Conservation (phyloP, 108 stramenopile species). For the Cyclotella baltica region DNA sequence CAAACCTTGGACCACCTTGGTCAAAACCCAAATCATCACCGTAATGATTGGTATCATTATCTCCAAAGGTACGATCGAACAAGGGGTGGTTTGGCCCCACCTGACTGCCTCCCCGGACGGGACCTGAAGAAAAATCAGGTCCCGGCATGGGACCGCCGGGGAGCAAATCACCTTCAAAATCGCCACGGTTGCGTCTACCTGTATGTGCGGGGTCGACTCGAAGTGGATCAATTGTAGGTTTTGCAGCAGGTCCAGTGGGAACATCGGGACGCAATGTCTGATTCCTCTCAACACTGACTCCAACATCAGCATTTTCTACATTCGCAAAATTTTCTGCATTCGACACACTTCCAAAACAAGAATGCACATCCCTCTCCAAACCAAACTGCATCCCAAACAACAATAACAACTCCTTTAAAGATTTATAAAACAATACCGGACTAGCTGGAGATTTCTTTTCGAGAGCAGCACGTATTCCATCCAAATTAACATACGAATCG, state of each 20-base stretch:
- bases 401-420: constrained; percentile 56
- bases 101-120: constrained; percentile 61
- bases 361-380: constrained; percentile 1
- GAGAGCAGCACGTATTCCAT: constrained; percentile 62
- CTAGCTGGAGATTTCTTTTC: constrained; percentile 28
- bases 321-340: neutral
- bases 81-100: constrained; percentile 89
- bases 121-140: neutral
- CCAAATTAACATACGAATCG: constrained; percentile 69
- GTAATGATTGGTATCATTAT: constrained; percentile 27
- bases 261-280: neutral
- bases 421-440: constrained; percentile 77
- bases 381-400: constrained; percentile 64
- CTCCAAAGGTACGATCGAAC: constrained; percentile 61
- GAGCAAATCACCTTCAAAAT: constrained; percentile 76
- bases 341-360: constrained; percentile 16
- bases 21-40: constrained; percentile 40
- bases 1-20: constrained; percentile 25
- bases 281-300: neutral
- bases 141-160: constrained; percentile 67
- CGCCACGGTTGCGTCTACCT: constrained; percentile 41
- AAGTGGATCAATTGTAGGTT: constrained; percentile 51
- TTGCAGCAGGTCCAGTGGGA: constrained; percentile 16
- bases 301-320: neutral
- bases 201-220: neutral